Evolutionary conservation across 2,329 filamentous ascomycete genomes (phyloP).

Genomic region (Sclerotinia nivalis): DNA sequence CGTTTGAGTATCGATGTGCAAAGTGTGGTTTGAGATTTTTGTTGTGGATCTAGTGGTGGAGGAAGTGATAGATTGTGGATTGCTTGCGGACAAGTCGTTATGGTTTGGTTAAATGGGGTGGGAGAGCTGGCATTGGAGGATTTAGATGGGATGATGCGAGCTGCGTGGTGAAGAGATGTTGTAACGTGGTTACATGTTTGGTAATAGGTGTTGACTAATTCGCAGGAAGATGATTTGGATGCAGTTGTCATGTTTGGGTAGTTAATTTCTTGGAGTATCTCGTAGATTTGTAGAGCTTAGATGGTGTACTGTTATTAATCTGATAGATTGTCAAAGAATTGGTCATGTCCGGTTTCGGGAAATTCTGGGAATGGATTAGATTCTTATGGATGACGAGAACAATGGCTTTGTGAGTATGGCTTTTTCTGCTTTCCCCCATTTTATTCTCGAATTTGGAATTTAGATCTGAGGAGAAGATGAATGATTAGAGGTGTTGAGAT

Average conservation of each 20-base stretch:
- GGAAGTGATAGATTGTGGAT: slow-evolving; percentile 17
- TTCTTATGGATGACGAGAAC: neutral
- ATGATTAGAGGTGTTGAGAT: too few species aligned
- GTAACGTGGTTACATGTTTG: slow-evolving; percentile 20
- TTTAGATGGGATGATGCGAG: neutral
- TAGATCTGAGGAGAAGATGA: too few species aligned
- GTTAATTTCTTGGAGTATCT: neutral
- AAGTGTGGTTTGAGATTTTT: neutral
- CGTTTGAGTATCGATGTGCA: neutral
- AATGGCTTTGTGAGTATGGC: slow-evolving; percentile 10
- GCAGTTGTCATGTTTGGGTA: neutral
- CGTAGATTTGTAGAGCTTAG: neutral
- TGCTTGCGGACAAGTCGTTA: slow-evolving; percentile 16
- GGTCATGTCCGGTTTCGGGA: neutral
- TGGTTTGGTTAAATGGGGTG: neutral
- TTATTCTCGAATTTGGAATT: neutral
- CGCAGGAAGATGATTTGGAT: neutral
- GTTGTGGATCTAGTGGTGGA: neutral
- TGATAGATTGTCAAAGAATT: neutral
- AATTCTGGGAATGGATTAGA: neutral
- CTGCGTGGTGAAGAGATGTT: slow-evolving; percentile 12
- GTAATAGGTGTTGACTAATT: slow-evolving; percentile 15
- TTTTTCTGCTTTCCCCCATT: neutral
- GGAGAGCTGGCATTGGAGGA: neutral
- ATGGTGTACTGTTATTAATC: too few species aligned